Conservation (phyloP, 805 yeast species). For the Soucietia sequanensis region DNA sequence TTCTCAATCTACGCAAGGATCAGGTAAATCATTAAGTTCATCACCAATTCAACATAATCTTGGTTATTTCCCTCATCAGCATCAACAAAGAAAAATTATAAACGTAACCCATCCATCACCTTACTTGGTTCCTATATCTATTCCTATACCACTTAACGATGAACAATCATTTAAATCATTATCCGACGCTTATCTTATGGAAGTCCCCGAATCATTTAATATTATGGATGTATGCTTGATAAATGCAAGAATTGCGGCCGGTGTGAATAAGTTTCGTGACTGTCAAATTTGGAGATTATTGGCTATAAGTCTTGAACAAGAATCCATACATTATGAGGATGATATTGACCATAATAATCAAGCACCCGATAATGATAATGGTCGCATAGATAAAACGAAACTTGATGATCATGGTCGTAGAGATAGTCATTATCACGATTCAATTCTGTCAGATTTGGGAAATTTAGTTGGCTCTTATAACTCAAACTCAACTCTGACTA, state of each 20-base stretch:
- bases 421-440: conserved; percentile 14
- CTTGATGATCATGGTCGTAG: too few relatives aligned
- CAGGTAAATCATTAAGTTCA: conserved; percentile 18
- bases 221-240: conserved; percentile 54
- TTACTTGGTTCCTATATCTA: conserved; percentile 38
- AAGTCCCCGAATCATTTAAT: conserved; percentile 47
- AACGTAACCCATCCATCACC: conserved; percentile 25
- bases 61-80: conserved; percentile 3
- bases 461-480: conserved; percentile 42
- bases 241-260: conserved; percentile 57
- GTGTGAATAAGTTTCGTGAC: conserved; percentile 50
- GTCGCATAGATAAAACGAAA: conserved; percentile 1
- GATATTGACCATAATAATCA: conserved; percentile 2
- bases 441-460: conserved; percentile 36
- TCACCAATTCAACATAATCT: conserved; percentile 8
- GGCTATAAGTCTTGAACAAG: conserved; percentile 45
- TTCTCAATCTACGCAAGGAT: conserved; percentile 38
- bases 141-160: conserved; percentile 46
- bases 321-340: conserved; percentile 11
- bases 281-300: conserved; percentile 64
- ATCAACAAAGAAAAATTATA: conserved; percentile 5
- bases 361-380: conserved; percentile 1
- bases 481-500: conserved; percentile 41
- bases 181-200: conserved; percentile 47
- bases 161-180: conserved; percentile 45